Percentiles rank a stretch among this genome's conserved stretches.
These are phyloP conservation scores for Claviceps paspali DNA, from an alignment of 2,329 filamentous ascomycete species.

Conservation along the genomic window DNA sequence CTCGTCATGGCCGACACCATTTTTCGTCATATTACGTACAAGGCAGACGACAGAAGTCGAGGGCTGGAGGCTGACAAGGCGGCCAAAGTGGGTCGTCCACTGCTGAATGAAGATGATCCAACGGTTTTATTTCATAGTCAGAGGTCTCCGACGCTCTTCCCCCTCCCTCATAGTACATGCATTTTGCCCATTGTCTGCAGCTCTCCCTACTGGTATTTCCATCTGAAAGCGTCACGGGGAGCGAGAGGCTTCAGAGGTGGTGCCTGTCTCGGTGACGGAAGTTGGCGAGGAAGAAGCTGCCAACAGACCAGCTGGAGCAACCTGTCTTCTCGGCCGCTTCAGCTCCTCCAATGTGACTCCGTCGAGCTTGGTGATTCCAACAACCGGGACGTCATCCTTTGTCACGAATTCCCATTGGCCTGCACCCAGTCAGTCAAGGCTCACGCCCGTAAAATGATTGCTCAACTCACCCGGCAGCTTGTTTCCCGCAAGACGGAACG, in stretches of 20 bases:
- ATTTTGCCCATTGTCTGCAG: background rate
- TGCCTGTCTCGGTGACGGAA: slow-evolving; percentile 18
- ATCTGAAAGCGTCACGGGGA: slow-evolving; percentile 14
- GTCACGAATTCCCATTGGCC: slow-evolving; percentile 85
- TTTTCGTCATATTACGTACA: too few relatives aligned
- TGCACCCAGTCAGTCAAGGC: slow-evolving; percentile 18
- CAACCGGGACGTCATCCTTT: slow-evolving; percentile 77
- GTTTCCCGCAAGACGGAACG: slow-evolving; percentile 83
- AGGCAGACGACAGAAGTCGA: too few relatives aligned
- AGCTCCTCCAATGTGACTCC: slow-evolving; percentile 72
- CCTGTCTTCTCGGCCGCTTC: slow-evolving; percentile 59
- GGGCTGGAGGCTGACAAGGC: too few relatives aligned
- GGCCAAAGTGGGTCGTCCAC: too few relatives aligned
- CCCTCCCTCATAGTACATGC: slow-evolving; percentile 2
- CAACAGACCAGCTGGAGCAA: slow-evolving; percentile 31
- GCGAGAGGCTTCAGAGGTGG: slow-evolving; percentile 18
- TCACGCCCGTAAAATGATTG: background rate
- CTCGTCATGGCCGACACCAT: too few relatives aligned
- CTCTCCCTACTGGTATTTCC: too few relatives aligned
- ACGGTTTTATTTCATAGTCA: too few relatives aligned
- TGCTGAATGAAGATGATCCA: background rate
- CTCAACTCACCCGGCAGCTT: slow-evolving; percentile 68
- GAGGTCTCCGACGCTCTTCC: too few relatives aligned
- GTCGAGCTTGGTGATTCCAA: slow-evolving; percentile 83
- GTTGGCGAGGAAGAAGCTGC: slow-evolving; percentile 19